Evolutionary conservation across 805 yeast genomes (phyloP), one percentile per base, ranked within the genome.

Genomic region (Candida coquimbonensis): DNA sequence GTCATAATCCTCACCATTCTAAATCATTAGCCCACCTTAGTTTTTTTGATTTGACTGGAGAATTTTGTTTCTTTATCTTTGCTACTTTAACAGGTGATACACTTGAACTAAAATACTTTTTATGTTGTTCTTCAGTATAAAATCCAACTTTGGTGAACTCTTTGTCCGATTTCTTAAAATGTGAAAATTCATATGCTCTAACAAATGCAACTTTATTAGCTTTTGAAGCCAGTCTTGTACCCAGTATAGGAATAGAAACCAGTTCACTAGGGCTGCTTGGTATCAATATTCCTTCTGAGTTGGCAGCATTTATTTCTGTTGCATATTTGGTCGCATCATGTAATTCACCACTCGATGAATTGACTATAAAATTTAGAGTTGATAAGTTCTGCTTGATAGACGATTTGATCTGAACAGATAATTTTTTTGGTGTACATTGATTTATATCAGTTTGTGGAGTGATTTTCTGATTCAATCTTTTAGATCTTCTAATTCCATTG

Each of bases 251-350:
- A 16, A 80, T 78, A 34, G 78, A 78, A 6, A 80, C 84, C 17
- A 77, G 65, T 55, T 80, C 85, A 46, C 75, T 73, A 2, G 67
- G 65, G 45, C 70, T 72, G 46, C 74, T 80, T 0, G 87, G 88
- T 16, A 81, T 59, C 12, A 81, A 80, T 40, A 81, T 74, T 9
- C 83, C 85, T 49, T 73, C 76, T 47, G 83, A 71, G 53, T 79
- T 80, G 34, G 75, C 69, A 0, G 86, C 72, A 57, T 81, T 81
- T 46, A 81, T 67, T 57, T 81, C 86, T 1, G 87, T 81, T 2
- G 85, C 88, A 61, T 76, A 81, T 52, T 72, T 75, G 3, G 87
- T 81, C 9, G 87, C 86, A 54, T 81, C 87, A 51, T 72, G 73
- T 14, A 78, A 55, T 46, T 66, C 67, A 0, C 86, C 85, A 35